Base-by-base conservation (phyloP, 345 rosid species). In the Aquilaria malaccensis region DNA sequence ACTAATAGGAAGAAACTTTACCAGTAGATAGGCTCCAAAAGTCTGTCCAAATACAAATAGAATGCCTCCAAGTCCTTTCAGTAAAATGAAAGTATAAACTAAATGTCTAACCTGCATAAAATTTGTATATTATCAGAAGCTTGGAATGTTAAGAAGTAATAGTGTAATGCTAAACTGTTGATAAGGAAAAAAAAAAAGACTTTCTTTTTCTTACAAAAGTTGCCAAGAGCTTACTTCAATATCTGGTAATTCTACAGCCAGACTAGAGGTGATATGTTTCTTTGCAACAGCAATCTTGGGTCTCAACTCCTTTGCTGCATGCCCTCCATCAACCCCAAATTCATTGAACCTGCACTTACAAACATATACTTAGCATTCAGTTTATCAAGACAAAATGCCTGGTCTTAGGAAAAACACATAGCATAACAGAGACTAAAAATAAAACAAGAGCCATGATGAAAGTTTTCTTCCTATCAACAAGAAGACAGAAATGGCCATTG, bases 261-360 rank as follows among this genome's bases (percentile, higher is more conserved):
- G 58, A 59, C 63, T 76, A 11, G 84, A 76, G 31, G 90, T 77
- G 54, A 87, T 3, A 73, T 83, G 96, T 52, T 68, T 62, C 77
- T 74, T 79, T 14, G 69, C 79, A 64, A 81, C 54, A 53, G 68
- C 70, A 66, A 87, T 67, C 83, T 93, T 93, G 14, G 94, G 87
- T 54, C 72, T 62, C 76, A 87, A 67, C 72, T 85, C 91, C 77
- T 78, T 84, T 7, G 89, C 94, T 43, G 96, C 95, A 69, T 88
- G 92, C 45, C 96, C 98, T 49, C 98, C 98, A 68, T 93, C 87
- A 11, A 67, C 75, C 22, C 81, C 91, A 64, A 89, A 89, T 56
- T 89, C 98, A 76, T 77, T 81, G 67, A 68, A 83, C 80, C 92
- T 85, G 63, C 43, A 37, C 5, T 37, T 37, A 37, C 30, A 50